These are phyloP conservation scores for Colletotrichum noveboracense DNA, from an alignment of 2,329 filamentous ascomycete species.

Conservation along the genomic window DNA sequence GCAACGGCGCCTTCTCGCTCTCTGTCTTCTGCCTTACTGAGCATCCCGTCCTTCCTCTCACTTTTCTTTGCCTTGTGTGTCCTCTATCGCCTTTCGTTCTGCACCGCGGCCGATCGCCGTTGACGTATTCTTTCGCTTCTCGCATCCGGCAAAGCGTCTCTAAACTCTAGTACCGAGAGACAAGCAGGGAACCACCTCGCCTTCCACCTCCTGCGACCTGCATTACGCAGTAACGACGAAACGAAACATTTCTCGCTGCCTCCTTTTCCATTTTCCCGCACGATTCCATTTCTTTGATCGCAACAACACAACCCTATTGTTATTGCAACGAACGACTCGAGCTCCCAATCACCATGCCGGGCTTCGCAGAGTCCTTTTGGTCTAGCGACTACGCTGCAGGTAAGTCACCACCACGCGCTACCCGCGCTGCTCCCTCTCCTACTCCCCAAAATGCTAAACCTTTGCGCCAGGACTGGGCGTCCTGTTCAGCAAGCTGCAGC, in stretches of 20 bases:
- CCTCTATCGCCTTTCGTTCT: not conserved
- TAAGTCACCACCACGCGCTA: slow-evolving; percentile 42
- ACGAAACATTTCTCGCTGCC: slow-evolving; percentile 18
- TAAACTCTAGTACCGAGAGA: slow-evolving; percentile 2
- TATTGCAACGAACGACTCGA: not conserved
- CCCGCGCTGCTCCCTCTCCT: not conserved
- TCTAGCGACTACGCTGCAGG: slow-evolving; percentile 96
- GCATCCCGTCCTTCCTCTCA: slow-evolving; percentile 2
- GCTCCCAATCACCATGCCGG: slow-evolving; percentile 66
- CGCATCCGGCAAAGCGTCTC: not conserved
- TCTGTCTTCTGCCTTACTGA: not conserved
- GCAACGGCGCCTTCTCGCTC: not conserved
- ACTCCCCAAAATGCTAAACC: not conserved
- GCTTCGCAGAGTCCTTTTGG: slow-evolving; percentile 97
- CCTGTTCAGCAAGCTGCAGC: slow-evolving; percentile 94
- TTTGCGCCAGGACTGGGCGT: slow-evolving; percentile 75
- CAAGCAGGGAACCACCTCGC: not conserved
- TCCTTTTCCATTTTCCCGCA: not conserved
- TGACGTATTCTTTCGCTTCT: slow-evolving; percentile 20
- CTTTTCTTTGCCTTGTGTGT: not conserved
- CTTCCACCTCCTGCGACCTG: slow-evolving; percentile 2
- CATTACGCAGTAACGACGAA: slow-evolving; percentile 22
- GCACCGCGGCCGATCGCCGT: not conserved
- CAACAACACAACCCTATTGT: not conserved
- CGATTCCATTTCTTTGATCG: not conserved